Evolutionary conservation across 2,329 filamentous ascomycete species (phyloP), one percentile per base, ranked within the genome.

Genomic region (Ophiostoma himal-ulmi): DNA sequence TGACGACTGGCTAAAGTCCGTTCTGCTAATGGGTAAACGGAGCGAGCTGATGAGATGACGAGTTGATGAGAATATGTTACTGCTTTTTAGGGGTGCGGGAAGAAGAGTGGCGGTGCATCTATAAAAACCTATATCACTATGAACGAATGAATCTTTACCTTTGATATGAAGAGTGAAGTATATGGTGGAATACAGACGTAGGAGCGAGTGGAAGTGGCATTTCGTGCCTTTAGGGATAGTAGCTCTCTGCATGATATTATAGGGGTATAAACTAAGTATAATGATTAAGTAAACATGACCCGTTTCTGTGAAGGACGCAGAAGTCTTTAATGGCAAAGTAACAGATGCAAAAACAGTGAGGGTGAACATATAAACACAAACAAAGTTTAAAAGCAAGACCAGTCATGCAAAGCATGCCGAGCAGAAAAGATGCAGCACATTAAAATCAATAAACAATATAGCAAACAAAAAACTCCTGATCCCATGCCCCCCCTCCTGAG

Each of bases 401-500:
- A 22, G 17, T 11, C n/a, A 57, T 3, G 30, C 30, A 30, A 30
- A 30, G 30, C 30, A 30, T 30, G 30, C 30, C 30, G 3, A 3
- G 26, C 26, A 57, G 13, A 3, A 57, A 13, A 64, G 17, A 10
- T 3, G 10, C 34, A 39, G 22, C 4, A 65, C 62, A 60, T 26
- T 8, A 54, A 57, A 41, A 22, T 39, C 20, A 68, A 67, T 34
- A 36, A 36, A 60, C 30, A 64, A 36, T 64, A 64, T 20, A 64
- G 7, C 26, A 64, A 36, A 37, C n/a, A 65, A 48, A 8, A 60
- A 70, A 70, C 69, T 57, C 69, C 69, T 39, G 36, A 62, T 52
- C 64, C 69, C 69, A 70, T 70, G 69, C 69, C 34, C 66, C 22
- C 64, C 65, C 39, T 48, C 67, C 54, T 39, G 44, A 66, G 65